A percentile compares a stretch with the other conserved stretches of the same genome.
phyloP scores from a whole-genome alignment of 352 stramenopile species.

The Globisporangium spinosum region DNA sequence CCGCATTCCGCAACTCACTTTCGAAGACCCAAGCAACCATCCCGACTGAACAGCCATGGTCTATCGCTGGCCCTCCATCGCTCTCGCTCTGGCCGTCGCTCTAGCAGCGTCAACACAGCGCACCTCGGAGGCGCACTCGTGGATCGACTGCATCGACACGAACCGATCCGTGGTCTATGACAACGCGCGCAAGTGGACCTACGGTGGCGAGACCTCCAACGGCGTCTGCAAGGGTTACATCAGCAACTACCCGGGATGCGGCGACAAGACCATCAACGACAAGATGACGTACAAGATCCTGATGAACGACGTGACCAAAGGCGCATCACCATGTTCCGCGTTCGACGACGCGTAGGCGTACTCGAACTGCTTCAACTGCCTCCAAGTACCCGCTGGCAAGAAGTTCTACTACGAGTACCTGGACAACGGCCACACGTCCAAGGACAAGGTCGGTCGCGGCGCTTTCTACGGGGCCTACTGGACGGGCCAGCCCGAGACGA shows the following conservation, averaged over 20 bases:
- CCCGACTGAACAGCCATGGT: background rate
- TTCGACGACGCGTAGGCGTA: conserved; percentile 31
- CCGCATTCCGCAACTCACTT: background rate
- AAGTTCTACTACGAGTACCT: conserved; percentile 64
- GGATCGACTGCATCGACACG: conserved; percentile 29
- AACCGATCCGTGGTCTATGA: conserved; percentile 55
- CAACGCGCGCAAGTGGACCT: conserved; percentile 51
- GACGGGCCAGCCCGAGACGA: conserved; percentile 36
- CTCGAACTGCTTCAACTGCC: conserved; percentile 33
- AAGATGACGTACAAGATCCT: conserved; percentile 55
- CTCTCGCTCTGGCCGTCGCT: background rate
- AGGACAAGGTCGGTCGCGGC: conserved; percentile 48
- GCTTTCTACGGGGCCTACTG: conserved; percentile 66
- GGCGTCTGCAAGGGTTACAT: conserved; percentile 59
- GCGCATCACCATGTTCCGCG: conserved; percentile 30
- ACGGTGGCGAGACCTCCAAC: conserved; percentile 33
- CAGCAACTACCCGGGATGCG: conserved; percentile 58
- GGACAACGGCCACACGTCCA: conserved; percentile 58
- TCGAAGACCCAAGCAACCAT: background rate
- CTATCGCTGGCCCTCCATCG: background rate
- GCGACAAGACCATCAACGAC: conserved; percentile 33
- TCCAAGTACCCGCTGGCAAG: conserved; percentile 35
- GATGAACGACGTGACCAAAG: conserved; percentile 37
- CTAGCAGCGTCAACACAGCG: background rate
- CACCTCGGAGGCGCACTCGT: conserved; percentile 34